Evolutionary conservation across 768 basidiomycete species (phyloP), one percentile per base, ranked within the genome.

Genomic region (Clavaria fumosa): DNA sequence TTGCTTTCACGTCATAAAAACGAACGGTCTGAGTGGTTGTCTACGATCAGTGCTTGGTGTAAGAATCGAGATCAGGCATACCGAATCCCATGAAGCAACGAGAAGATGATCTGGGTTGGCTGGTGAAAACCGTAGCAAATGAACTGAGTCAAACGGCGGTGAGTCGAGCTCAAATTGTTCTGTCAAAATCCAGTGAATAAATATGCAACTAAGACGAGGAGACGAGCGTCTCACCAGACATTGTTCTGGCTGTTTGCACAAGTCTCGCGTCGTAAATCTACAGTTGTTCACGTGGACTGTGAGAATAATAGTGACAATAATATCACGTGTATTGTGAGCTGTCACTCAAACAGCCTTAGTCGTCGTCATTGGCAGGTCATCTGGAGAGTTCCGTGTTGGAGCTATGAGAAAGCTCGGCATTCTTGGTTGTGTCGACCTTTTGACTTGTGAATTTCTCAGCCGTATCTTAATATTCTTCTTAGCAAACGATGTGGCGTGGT

Each of bases 71-170:
- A 30, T 14, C 18, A 31, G 4, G 47, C 61, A 20, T 49, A 69
- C 71, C 17, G 83, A 73, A 56, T 97, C 93, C 93, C 93, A 97
- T 43, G 83, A 80, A 9, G 85, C 74, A 12, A 83, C 84, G 0
- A 96, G 60, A 1, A 97, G 60, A 14, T 80, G 75, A 38, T 80
- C 67, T 2, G 89, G 78, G 53, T 81, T 72, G 3, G 67, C 66
- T 1, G 88, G 82, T 15, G 88, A 85, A 56, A 82, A 96, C 22
- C 71, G 67, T 20, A 96, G 60, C 26, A 75, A 67, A 2, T 86
- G 82, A 35, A 93, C 70, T 47, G 80, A 81, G 58, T 95, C 89
- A 47, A 85, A 79, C 0, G 88, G 88, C 0, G 85, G 75, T 0
- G 77, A 75, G 4, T 64, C 59, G 23, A 78, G 47, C 31, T 45